Base-by-base conservation (phyloP, 352 stramenopile genomes). In the Phytophthora vignae region DNA sequence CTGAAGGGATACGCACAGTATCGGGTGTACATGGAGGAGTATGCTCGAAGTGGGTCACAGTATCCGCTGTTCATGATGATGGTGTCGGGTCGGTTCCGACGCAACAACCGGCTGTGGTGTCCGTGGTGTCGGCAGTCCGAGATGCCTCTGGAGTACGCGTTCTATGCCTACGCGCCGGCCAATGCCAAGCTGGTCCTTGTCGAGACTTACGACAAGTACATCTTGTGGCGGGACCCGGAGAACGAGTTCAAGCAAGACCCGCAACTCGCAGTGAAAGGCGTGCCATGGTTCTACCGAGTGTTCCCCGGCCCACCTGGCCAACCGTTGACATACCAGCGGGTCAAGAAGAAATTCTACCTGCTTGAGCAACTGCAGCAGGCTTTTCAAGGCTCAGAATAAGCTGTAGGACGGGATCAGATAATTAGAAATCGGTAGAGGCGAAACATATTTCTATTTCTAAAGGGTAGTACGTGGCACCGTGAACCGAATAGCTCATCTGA, bases 31-130 rank as follows among this genome's bases (percentile, higher is more conserved):
- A 79, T 88, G 64, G 62, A 67, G 42, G 40, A 55, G 14, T 90
- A 88, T 55, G 64, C 52, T 8, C 21, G 21, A 11, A 64, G 64
- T 12, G 40, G 36, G 33, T 63, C 52, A 19, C 36, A 68, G 48
- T 90, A 85, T 44, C 85, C 87, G 55, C 74, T 94, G 25, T 94
- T 87, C 57, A 81, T 94, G 60, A 91, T 87, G 65, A 90, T 93
- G 67, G 65, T 90, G 7, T 94, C 85, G 11, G 87, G 83, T 48
- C 67, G 78, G 3, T 85, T 90, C 36, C 56, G 76, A 36, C 85
- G 81, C 69, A 94, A 92, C 57, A 87, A 86, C 33, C 85, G 87
- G 0, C 74, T 93, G 11, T 94, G 87, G 87, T 94, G 87, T 72
- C 85, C 79, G 25, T 93, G 84, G 69, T 94, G 85, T 56, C 83